Evolutionary conservation across 192 early-diverging fungal species (phyloP), one percentile per base, ranked within the genome.

Genomic region (Rhizoclosmatium sp.): DNA sequence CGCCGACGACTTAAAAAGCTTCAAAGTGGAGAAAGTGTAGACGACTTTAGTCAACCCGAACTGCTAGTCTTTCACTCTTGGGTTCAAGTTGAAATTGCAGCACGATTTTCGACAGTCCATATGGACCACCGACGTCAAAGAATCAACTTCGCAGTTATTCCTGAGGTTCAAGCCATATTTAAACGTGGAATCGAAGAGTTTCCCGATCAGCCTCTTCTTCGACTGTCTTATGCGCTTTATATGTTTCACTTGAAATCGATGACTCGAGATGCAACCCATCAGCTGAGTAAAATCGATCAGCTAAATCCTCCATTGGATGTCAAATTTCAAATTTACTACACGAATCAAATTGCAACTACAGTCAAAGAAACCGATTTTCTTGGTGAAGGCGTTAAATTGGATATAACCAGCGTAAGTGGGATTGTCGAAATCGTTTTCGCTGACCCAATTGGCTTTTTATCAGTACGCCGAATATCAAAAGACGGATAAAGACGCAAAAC

Each of bases 81-180:
- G 73, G 59, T 60, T 21, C 73, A 75, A 4, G 73, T 75, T n/a
- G 73, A 75, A 46, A 75, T 75, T 16, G 59, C 73, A 23, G 73
- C 42, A 7, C 54, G 73, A 7, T 75, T 65, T 39, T 21, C 45
- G 2, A 75, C 73, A 0, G 42, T n/a, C 19, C 14, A 64, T 45
- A 75, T 75, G 73, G 31, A 39, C 19, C n/a, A 64, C 31, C n/a
- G 73, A n/a, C 65, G 73, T 46, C 4, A 44, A 12, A 65, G 39
- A 19, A 64, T 75, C 61, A 19, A 64, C 45, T 47, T 21, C 3
- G 46, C 39, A 4, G 31, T 16, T 16, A 69, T 69, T 21, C 46
- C 67, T 16, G 67, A 69, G 9, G n/a, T 69, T 21, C 16, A 42
- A 19, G 16, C 14, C 16, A 21, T 69, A 3, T 69, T 69, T 47